These are phyloP conservation scores for Elsinoe arachidis DNA, from an alignment of 2,329 filamentous ascomycete species.

Conservation along the genomic window DNA sequence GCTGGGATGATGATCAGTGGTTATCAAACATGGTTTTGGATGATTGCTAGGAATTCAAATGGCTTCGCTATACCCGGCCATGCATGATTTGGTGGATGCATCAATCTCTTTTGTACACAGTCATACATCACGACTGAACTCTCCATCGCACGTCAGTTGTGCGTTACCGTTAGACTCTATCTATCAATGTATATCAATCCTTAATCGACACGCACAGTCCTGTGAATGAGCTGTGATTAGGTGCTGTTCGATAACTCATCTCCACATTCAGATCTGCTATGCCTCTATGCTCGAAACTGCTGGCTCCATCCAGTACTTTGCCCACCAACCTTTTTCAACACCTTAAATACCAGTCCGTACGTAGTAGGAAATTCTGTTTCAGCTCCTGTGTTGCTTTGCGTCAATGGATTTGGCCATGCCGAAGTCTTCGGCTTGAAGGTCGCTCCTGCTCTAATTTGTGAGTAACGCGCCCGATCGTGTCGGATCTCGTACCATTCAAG, in stretches of 20 bases:
- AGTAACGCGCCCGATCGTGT: not conserved
- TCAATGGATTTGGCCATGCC: too few relatives aligned
- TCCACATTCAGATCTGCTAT: too few relatives aligned
- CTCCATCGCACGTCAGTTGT: not conserved
- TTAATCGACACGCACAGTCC: not conserved
- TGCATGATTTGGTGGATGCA: constrained; percentile 9
- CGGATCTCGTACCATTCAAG: not conserved
- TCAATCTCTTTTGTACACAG: constrained; percentile 9
- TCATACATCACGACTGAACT: not conserved
- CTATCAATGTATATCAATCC: constrained; percentile 12
- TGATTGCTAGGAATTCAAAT: not conserved
- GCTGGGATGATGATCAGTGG: not conserved
- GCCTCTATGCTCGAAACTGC: too few relatives aligned
- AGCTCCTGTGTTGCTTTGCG: too few relatives aligned
- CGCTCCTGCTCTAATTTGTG: not conserved
- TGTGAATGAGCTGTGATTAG: not conserved
- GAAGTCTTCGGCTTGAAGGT: not conserved
- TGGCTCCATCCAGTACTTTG: too few relatives aligned
- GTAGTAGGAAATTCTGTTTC: too few relatives aligned
- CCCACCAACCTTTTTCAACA: too few relatives aligned
- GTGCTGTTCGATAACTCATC: too few relatives aligned
- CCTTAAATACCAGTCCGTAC: too few relatives aligned
- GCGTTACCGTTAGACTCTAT: constrained; percentile 8
- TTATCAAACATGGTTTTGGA: not conserved
- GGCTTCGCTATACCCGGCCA: constrained; percentile 2